Conservation (phyloP, 164 flowering plant species). For the Magnolia officinalis region DNA sequence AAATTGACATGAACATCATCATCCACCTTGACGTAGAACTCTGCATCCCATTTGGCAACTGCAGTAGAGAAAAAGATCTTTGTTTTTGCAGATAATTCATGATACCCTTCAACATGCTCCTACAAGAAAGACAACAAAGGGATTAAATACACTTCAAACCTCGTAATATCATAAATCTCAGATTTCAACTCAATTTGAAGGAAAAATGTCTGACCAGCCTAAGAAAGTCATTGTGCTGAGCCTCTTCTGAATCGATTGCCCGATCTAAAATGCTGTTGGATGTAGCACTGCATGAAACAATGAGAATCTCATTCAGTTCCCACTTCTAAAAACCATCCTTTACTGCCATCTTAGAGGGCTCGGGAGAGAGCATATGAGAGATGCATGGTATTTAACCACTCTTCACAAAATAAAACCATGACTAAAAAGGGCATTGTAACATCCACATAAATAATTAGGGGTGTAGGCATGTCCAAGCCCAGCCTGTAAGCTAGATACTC, state of each 20-base stretch:
- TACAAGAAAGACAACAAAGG: constrained; percentile 21
- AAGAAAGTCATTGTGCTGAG: constrained; percentile 75
- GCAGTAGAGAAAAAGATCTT: constrained; percentile 85
- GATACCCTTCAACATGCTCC: constrained; percentile 94
- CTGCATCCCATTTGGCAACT: constrained; percentile 90
- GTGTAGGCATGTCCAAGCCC: neutral
- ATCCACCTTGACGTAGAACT: constrained; percentile 86
- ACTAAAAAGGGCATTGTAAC: neutral
- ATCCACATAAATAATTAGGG: neutral
- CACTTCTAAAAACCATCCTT: neutral
- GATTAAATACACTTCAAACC: neutral
- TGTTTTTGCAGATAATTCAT: constrained; percentile 90
- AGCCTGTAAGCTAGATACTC: no score
- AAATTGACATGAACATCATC: constrained; percentile 96
- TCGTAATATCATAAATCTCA: no score
- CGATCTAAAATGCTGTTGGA: constrained; percentile 77
- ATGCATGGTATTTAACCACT: neutral
- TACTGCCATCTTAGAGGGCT: neutral
- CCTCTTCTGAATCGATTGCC: constrained; percentile 79
- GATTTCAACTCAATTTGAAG: neutral
- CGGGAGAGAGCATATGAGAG: neutral
- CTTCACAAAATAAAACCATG: neutral
- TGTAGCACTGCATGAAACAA: constrained; percentile 55
- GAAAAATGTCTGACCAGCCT: constrained; percentile 50
- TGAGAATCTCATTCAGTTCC: constrained; percentile 8